Conservation (phyloP, 805 yeast genomes). For the Candida ascalaphidarum region DNA sequence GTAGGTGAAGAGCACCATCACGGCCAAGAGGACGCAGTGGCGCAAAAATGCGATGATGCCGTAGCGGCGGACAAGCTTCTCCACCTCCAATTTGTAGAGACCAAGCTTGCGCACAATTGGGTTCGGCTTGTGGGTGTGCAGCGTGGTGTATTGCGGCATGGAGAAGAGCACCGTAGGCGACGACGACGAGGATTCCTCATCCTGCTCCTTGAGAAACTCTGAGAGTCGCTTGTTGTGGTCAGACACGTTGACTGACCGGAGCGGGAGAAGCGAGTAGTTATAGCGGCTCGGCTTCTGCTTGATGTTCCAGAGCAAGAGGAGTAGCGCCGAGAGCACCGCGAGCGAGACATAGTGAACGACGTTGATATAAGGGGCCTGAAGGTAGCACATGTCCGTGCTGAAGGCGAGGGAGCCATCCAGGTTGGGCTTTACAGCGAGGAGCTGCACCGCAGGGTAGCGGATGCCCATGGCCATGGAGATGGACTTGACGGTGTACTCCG, state of each 20-base stretch:
- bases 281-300: slow-evolving; percentile 17
- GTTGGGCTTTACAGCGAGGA: slow-evolving; percentile 17
- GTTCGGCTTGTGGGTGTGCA: too few relatives aligned
- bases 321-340: slow-evolving; percentile 22
- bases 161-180: too few relatives aligned
- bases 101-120: too few relatives aligned
- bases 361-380: slow-evolving; percentile 39
- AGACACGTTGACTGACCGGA: slow-evolving; percentile 8
- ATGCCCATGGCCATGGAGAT: slow-evolving; percentile 35
- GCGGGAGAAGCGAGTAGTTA: slow-evolving; percentile 20
- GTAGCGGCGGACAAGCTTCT: too few relatives aligned
- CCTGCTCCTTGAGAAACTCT: slow-evolving; percentile 23
- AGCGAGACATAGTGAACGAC: slow-evolving; percentile 26
- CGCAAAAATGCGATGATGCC: too few relatives aligned
- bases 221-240: slow-evolving; percentile 16
- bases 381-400: slow-evolving; percentile 34
- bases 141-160: too few relatives aligned
- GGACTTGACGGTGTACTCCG: slow-evolving; percentile 30
- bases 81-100: too few relatives aligned
- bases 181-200: too few relatives aligned
- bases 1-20: too few relatives aligned
- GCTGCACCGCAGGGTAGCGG: slow-evolving; percentile 31
- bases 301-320: slow-evolving; percentile 20
- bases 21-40: too few relatives aligned
- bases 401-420: slow-evolving; percentile 10